Conservation (phyloP, 2,329 filamentous ascomycete species). For the Aspergillus aculeatus region DNA sequence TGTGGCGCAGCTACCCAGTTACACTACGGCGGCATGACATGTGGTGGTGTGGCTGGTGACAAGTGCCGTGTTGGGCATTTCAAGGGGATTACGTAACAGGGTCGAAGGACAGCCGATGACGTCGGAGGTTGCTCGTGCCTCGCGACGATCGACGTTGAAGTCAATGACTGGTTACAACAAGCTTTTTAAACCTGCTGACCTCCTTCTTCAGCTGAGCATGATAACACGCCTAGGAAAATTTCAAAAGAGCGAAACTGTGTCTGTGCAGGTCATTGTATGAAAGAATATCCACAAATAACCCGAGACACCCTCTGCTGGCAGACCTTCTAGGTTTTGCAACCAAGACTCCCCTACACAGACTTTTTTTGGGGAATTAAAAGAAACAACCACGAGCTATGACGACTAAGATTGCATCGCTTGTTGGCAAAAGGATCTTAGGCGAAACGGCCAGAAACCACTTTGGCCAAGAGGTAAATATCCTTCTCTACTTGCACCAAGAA, state of each 20-base stretch:
- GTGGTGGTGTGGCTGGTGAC: conserved; percentile 14
- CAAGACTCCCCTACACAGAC: not conserved
- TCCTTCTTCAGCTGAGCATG: not conserved
- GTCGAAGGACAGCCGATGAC: not conserved
- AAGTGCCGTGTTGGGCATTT: not conserved
- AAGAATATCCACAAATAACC: not conserved
- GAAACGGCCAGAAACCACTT: conserved; percentile 43
- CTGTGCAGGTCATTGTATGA: too few species aligned
- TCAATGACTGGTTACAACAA: conserved; percentile 1
- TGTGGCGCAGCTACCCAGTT: conserved; percentile 13
- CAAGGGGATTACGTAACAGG: not conserved
- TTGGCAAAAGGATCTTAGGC: conserved; percentile 36
- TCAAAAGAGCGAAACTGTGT: not conserved
- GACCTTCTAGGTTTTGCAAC: not conserved
- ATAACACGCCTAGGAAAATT: not conserved
- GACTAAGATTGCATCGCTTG: conserved; percentile 25
- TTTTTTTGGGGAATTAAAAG: not conserved
- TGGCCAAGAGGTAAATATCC: conserved; percentile 39
- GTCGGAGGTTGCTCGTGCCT: not conserved
- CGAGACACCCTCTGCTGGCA: not conserved
- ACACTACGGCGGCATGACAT: not conserved
- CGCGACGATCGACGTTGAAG: conserved; percentile 1
- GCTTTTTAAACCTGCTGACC: conserved; percentile 1
- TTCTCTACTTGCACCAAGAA: not conserved
- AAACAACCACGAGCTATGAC: conserved; percentile 34